These are phyloP conservation scores for Sistotremastrum niveocremeum DNA, from an alignment of 768 basidiomycete genomes.

Conservation along the genomic window DNA sequence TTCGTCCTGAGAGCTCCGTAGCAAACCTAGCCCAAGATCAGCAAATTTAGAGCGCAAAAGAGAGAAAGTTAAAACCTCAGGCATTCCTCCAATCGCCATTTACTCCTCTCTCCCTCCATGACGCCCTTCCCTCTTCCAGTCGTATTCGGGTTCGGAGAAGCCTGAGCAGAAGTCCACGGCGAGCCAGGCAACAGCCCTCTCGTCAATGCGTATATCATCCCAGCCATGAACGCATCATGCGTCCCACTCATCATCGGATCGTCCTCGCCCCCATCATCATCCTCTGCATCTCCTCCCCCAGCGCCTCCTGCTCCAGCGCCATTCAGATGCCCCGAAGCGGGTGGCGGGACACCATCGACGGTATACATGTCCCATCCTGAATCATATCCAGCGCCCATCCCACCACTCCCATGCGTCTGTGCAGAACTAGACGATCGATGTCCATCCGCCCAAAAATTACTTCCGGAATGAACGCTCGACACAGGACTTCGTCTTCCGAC, in stretches of 20 bases:
- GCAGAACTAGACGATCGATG: slow-evolving; percentile 7
- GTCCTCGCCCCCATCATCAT: slow-evolving; percentile 11
- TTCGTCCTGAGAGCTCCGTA: slow-evolving; percentile 69
- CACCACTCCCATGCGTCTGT: slow-evolving; percentile 9
- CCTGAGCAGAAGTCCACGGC: slow-evolving; percentile 54
- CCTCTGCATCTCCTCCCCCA: slow-evolving; percentile 23
- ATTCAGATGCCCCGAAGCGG: neutral
- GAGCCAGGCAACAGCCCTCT: slow-evolving; percentile 56
- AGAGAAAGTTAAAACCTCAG: slow-evolving; percentile 33
- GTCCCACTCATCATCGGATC: slow-evolving; percentile 62
- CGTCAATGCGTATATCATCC: slow-evolving; percentile 76
- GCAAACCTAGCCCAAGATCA: slow-evolving; percentile 45
- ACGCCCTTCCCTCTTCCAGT: slow-evolving; percentile 6
- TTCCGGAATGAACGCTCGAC: slow-evolving; percentile 1
- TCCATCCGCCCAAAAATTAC: slow-evolving; percentile 6
- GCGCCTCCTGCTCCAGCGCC: neutral
- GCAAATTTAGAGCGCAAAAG: neutral
- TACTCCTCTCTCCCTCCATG: slow-evolving; percentile 21
- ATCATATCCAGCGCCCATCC: slow-evolving; percentile 2
- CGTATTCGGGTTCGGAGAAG: slow-evolving; percentile 2
- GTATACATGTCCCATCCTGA: slow-evolving; percentile 11
- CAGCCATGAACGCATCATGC: slow-evolving; percentile 74
- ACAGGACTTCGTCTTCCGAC: neutral
- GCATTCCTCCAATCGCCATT: slow-evolving; percentile 77
- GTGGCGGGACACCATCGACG: slow-evolving; percentile 1